Evolutionary conservation across 2,329 filamentous ascomycete species (phyloP).

Genomic region (Fusarium phyllophilum): DNA sequence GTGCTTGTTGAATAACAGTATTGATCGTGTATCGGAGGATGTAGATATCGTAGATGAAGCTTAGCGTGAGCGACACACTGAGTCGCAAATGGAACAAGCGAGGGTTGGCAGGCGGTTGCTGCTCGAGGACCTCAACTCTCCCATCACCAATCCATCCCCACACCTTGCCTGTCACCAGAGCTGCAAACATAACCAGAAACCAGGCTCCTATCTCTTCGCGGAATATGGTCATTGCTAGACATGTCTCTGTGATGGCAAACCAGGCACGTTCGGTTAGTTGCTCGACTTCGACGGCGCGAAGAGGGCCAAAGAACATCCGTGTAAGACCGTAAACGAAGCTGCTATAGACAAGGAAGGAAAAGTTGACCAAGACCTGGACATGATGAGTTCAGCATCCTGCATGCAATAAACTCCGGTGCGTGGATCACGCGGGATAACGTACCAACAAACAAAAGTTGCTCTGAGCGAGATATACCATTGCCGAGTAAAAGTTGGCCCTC

Average conservation of each 20-base stretch:
- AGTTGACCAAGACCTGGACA: conserved; percentile 84
- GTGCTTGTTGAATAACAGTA: conserved; percentile 84
- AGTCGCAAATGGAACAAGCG: conserved; percentile 87
- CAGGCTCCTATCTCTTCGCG: conserved; percentile 92
- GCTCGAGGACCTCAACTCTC: conserved; percentile 91
- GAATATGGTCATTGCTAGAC: conserved; percentile 98
- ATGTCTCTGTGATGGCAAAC: conserved; percentile 98
- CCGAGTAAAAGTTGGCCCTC: conserved; percentile 97
- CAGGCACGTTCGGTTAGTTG: conserved; percentile 97
- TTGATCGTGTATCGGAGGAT: conserved; percentile 85
- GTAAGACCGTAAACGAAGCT: conserved; percentile 88
- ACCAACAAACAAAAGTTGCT: conserved; percentile 96
- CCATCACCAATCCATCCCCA: conserved; percentile 99
- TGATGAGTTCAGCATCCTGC: conserved; percentile 12
- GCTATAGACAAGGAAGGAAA: conserved; percentile 83
- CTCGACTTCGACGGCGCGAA: conserved; percentile 94
- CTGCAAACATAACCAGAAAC: conserved; percentile 97
- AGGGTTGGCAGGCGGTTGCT: conserved; percentile 91
- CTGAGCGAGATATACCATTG: conserved; percentile 95
- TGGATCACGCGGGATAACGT: conserved; percentile 46
- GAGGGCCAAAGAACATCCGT: conserved; percentile 86
- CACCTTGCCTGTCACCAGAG: conserved; percentile 90
- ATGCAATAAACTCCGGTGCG: background rate
- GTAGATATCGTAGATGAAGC: conserved; percentile 80
- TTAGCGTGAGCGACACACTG: conserved; percentile 79